These are phyloP conservation scores for maize (Zea mays) DNA, from an alignment of 176 grass and related monocot genomes.

Conservation along the genomic window Zm-B73-REFERENCE-NAM-5.0 NC_050096.1:16874501-16875000, in stretches of 20 bases:
- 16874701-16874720: conserved; percentile 97
- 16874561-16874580: not conserved
- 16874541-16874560: not conserved
- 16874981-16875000: conserved; percentile 17
- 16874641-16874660: conserved; percentile 89
- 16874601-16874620: not conserved
- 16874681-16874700: conserved; percentile 86
- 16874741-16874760: not conserved
- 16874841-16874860: too few species aligned
- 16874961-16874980: conserved; percentile 68
- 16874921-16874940: conserved; percentile 92
- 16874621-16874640: conserved; percentile 53
- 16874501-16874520: not conserved
- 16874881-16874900: conserved; percentile 98
- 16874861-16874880: conserved; percentile 88
- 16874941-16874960: conserved; percentile 99
- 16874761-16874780: not conserved
- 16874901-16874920: conserved; percentile 82
- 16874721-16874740: conserved; percentile 1
- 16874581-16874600: not conserved
- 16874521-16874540: too few species aligned
- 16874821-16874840: too few species aligned
- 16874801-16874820: not conserved
- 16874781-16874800: not conserved
- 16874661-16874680: conserved; percentile 78